A percentile compares a stretch with the other conserved stretches of the same genome.
Conservation (phyloP, 2,329 filamentous ascomycete species). For the Pestalotiopsis sp. region DNA sequence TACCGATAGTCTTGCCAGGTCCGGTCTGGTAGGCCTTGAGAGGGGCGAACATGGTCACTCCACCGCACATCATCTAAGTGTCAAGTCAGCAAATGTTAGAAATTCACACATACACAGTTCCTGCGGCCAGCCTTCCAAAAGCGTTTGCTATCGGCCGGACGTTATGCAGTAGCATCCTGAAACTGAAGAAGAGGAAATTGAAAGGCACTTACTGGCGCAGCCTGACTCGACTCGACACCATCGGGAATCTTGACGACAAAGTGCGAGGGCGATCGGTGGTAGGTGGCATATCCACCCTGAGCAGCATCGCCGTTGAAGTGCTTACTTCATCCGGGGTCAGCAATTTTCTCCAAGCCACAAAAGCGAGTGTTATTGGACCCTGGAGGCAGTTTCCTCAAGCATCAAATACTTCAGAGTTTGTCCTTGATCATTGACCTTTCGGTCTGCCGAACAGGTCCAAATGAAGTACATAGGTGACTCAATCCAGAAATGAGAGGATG, state of each 20-base stretch:
- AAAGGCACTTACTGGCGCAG: conserved; percentile 42
- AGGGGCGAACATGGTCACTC: conserved; percentile 64
- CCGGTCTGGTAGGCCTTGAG: conserved; percentile 60
- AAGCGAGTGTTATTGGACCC: no score
- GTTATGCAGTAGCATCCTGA: neutral
- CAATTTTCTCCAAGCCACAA: neutral
- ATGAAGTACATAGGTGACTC: neutral
- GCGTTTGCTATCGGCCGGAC: no score
- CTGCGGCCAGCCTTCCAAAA: no score
- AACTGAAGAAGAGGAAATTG: neutral
- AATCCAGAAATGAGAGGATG: conserved; percentile 17
- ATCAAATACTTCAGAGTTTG: no score
- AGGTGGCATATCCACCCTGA: conserved; percentile 49
- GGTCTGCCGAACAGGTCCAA: neutral
- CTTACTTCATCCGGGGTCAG: neutral
- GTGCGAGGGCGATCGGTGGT: conserved; percentile 19
- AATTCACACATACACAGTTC: no score
- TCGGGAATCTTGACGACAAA: conserved; percentile 48
- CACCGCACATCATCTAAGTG: conserved; percentile 60
- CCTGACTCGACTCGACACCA: conserved; percentile 31
- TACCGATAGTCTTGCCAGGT: conserved; percentile 63
- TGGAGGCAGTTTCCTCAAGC: no score
- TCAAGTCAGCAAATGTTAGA: neutral
- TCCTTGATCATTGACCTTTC: no score
- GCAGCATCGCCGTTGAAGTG: conserved; percentile 51